A percentile compares a stretch with the other conserved stretches of the same genome.
Evolutionary conservation across 495 filamentous ascomycete genomes (phyloP).

Genomic region (Penicillium diatomitis): DNA sequence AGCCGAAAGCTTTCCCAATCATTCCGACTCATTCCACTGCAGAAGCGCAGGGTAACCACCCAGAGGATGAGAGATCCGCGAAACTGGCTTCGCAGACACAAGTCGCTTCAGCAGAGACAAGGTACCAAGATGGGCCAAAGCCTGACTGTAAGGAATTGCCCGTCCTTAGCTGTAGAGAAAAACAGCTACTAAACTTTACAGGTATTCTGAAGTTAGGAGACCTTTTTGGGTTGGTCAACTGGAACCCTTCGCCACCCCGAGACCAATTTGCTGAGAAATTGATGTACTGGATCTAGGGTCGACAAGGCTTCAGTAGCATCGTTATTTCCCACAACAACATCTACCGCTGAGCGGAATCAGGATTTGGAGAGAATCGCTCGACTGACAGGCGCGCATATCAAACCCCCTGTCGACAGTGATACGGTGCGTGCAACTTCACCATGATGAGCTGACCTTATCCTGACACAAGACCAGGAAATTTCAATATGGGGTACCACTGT

Average conservation of each 20-base stretch:
- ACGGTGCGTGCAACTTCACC: background rate
- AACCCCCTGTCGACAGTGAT: background rate
- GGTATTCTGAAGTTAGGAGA: background rate
- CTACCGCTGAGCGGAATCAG: background rate
- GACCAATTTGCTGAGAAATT: too few species aligned
- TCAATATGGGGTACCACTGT: constrained; percentile 2
- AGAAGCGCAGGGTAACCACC: too few species aligned
- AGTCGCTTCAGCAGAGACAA: background rate
- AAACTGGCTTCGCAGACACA: background rate
- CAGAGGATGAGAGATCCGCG: too few species aligned
- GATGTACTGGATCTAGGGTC: background rate
- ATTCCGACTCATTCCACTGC: too few species aligned
- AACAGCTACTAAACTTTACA: background rate
- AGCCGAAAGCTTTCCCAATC: too few species aligned
- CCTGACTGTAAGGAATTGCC: background rate
- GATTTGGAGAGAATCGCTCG: background rate
- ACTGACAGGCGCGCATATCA: background rate
- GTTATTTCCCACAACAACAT: background rate
- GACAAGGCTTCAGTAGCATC: background rate
- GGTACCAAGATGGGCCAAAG: background rate
- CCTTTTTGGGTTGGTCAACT: background rate
- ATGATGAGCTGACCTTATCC: too few species aligned
- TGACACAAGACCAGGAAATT: background rate
- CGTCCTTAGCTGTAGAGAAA: background rate
- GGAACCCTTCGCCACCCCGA: too few species aligned